Percentiles rank a stretch among this genome's conserved stretches.
phyloP scores from a whole-genome alignment of 2,329 filamentous ascomycete species.

The Fusarium sp. region DNA sequence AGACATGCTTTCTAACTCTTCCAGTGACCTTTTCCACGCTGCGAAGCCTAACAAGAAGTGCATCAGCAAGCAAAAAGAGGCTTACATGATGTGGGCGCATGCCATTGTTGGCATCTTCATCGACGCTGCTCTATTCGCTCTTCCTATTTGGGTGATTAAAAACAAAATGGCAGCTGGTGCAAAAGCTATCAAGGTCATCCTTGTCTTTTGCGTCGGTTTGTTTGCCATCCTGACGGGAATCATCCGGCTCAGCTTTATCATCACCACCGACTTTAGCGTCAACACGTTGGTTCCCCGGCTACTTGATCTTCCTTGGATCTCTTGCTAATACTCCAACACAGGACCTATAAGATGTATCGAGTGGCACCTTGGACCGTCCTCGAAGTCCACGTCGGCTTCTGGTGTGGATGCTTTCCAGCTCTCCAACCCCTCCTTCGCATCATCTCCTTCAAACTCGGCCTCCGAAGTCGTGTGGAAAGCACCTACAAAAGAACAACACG shows the following conservation, averaged over 20 bases:
- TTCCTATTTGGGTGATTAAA: conserved; percentile 54
- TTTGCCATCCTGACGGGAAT: conserved; percentile 54
- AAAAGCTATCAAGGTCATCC: conserved; percentile 50
- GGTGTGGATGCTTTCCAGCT: conserved; percentile 56
- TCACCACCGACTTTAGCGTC: conserved; percentile 44
- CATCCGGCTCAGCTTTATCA: conserved; percentile 51
- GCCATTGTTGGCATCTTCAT: conserved; percentile 25
- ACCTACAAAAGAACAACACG: conserved; percentile 37
- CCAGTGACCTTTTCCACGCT: conserved; percentile 38
- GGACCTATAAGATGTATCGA: conserved; percentile 53
- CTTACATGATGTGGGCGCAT: conserved; percentile 49
- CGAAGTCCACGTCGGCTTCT: conserved; percentile 57
- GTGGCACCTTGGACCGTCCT: conserved; percentile 55
- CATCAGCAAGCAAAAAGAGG: conserved; percentile 28
- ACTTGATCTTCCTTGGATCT: not conserved
- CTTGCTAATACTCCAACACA: conserved; percentile 10
- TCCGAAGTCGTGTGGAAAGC: conserved; percentile 28
- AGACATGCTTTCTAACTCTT: not conserved
- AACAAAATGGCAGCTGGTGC: conserved; percentile 52
- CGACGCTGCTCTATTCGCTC: conserved; percentile 50
- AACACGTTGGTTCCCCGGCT: conserved; percentile 48
- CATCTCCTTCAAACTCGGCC: conserved; percentile 30
- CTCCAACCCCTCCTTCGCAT: conserved; percentile 54
- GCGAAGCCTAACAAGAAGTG: conserved; percentile 30
- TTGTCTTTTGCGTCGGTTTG: conserved; percentile 55